Evolutionary conservation across 2,329 filamentous ascomycete genomes (phyloP).

Genomic region (Meredithiella fracta): DNA sequence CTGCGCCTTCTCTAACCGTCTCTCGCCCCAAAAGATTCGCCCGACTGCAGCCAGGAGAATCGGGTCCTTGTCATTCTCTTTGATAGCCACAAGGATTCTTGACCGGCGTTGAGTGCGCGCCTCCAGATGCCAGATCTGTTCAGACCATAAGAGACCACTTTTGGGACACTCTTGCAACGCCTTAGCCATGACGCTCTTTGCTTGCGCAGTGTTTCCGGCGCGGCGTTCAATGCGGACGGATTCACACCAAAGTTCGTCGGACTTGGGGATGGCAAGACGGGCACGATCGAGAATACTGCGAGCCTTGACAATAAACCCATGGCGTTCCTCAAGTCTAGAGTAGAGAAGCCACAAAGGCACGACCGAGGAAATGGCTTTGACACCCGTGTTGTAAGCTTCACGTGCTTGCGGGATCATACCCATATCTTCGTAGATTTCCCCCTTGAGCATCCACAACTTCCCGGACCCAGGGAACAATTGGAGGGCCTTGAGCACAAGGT

Average conservation of each 20-base stretch:
- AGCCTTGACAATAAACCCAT: constrained; percentile 74
- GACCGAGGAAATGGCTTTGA: constrained; percentile 69
- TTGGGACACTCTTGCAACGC: constrained; percentile 82
- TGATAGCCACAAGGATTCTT: constrained; percentile 81
- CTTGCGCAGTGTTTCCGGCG: constrained; percentile 66
- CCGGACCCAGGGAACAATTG: constrained; percentile 69
- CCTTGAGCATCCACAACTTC: constrained; percentile 98
- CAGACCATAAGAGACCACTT: constrained; percentile 76
- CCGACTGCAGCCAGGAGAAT: constrained; percentile 81
- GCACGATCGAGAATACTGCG: constrained; percentile 86
- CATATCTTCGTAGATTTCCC: constrained; percentile 83
- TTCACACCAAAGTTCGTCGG: constrained; percentile 73
- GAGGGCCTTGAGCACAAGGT: constrained; percentile 73
- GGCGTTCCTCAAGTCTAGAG: constrained; percentile 69
- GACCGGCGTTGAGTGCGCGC: constrained; percentile 82
- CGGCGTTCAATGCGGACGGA: constrained; percentile 85
- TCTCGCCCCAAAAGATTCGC: constrained; percentile 89
- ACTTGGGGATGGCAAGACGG: constrained; percentile 72
- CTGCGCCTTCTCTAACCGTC: constrained; percentile 81
- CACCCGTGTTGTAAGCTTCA: constrained; percentile 77
- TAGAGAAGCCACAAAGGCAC: constrained; percentile 83
- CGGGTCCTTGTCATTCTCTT: constrained; percentile 88
- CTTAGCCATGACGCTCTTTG: constrained; percentile 82
- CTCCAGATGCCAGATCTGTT: constrained; percentile 92
- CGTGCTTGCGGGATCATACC: constrained; percentile 68